Conservation (phyloP, 345 rosid genomes). For the Aethionema arabicum region DNA sequence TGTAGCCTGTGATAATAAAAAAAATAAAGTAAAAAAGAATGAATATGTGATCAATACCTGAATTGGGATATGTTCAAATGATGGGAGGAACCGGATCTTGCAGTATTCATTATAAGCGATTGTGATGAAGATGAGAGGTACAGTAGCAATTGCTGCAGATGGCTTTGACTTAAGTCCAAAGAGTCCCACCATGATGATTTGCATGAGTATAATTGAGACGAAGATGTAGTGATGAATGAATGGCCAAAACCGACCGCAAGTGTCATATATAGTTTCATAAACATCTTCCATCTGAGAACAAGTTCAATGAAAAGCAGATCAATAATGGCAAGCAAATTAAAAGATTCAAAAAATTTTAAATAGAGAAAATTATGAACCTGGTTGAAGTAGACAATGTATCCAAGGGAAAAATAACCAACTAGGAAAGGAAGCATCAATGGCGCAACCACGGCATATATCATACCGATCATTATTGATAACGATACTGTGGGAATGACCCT, state of each 20-base stretch:
- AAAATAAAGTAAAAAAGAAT: no score
- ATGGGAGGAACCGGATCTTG: constrained; percentile 82
- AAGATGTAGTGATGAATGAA: constrained; percentile 69
- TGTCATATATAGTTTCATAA: constrained; percentile 65
- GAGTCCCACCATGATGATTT: constrained; percentile 86
- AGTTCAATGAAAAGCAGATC: not conserved
- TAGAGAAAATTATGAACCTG: constrained; percentile 50
- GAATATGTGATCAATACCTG: constrained; percentile 44
- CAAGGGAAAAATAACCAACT: constrained; percentile 73
- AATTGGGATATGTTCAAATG: constrained; percentile 53
- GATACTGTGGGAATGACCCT: constrained; percentile 73
- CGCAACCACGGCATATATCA: constrained; percentile 78
- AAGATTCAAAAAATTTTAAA: not conserved
- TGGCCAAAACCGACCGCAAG: constrained; percentile 81
- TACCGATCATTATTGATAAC: constrained; percentile 70
- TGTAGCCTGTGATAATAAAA: no score
- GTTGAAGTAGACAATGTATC: constrained; percentile 74
- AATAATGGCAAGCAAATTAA: constrained; percentile 4
- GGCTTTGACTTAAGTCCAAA: constrained; percentile 93
- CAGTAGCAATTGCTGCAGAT: constrained; percentile 67
- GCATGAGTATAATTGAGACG: constrained; percentile 79
- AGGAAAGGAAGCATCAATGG: constrained; percentile 85
- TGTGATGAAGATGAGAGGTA: constrained; percentile 71
- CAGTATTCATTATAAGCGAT: constrained; percentile 81
- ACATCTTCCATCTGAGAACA: constrained; percentile 72